phyloP scores from a whole-genome alignment of 352 stramenopile species.

The Globisporangium radiosum region DNA sequence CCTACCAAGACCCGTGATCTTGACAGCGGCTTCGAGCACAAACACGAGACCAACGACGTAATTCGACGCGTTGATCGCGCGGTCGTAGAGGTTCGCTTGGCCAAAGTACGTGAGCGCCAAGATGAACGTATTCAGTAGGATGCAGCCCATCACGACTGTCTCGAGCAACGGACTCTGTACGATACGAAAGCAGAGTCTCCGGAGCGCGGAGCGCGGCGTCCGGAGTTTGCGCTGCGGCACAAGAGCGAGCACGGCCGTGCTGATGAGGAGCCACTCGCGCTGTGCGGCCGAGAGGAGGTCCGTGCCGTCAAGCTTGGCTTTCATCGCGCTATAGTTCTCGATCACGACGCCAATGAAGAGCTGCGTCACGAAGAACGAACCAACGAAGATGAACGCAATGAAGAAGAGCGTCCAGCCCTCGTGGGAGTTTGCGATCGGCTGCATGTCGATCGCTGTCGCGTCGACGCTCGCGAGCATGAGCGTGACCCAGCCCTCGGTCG shows the following conservation, averaged over 20 bases:
- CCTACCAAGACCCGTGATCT: conserved; percentile 61
- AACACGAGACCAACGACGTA: conserved; percentile 81
- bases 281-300: conserved; percentile 67
- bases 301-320: conserved; percentile 53
- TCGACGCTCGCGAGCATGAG: conserved; percentile 87
- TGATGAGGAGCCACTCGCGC: conserved; percentile 71
- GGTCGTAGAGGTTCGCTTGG: conserved; percentile 49
- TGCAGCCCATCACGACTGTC: conserved; percentile 67
- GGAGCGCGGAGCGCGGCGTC: conserved; percentile 28
- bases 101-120: conserved; percentile 84
- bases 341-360: conserved; percentile 91
- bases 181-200: conserved; percentile 33
- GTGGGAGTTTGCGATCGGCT: conserved; percentile 72
- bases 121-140: conserved; percentile 80
- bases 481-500: conserved; percentile 84
- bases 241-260: conserved; percentile 35
- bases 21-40: conserved; percentile 67
- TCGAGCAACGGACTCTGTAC: conserved; percentile 58
- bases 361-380: conserved; percentile 89
- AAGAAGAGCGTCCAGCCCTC: conserved; percentile 78
- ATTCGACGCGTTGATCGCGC: conserved; percentile 66
- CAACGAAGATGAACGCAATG: conserved; percentile 83
- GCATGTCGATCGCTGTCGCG: conserved; percentile 80
- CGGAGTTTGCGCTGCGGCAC: conserved; percentile 33
- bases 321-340: conserved; percentile 87